Conservation (phyloP, 176 grass and related monocot species). For the Alopecurus myosuroides region DNA sequence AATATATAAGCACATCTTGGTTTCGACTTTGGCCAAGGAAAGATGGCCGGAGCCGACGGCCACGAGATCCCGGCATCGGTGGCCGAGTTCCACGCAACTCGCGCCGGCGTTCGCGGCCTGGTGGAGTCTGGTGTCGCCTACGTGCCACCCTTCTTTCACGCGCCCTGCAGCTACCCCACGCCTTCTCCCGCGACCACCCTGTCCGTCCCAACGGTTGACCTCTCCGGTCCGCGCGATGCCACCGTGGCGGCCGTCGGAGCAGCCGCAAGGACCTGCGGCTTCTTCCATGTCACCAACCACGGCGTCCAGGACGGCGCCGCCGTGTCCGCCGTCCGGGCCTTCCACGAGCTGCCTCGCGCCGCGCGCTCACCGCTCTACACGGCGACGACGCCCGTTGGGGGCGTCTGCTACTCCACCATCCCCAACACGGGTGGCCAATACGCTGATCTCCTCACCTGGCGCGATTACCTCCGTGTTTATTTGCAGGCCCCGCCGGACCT, state of each 20-base stretch:
- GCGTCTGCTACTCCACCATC: constrained; percentile 38
- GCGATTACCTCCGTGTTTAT: constrained; percentile 25
- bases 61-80: neutral
- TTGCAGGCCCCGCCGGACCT: constrained; percentile 16
- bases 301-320: constrained; percentile 23
- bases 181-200: neutral
- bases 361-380: constrained; percentile 32
- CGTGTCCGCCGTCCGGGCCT: constrained; percentile 23
- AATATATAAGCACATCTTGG: neutral
- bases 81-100: constrained; percentile 19
- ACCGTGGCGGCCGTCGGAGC: constrained; percentile 9
- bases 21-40: neutral
- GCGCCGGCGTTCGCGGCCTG: constrained; percentile 38
- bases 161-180: neutral
- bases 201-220: constrained; percentile 7
- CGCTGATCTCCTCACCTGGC: constrained; percentile 13
- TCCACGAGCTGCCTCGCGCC: constrained; percentile 39
- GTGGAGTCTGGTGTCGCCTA: constrained; percentile 37
- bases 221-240: neutral
- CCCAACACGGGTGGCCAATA: neutral
- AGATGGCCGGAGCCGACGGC: neutral
- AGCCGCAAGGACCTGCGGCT: constrained; percentile 29
- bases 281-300: constrained; percentile 47
- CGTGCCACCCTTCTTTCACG: neutral
- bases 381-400: neutral